Base-by-base conservation (phyloP, 768 basidiomycete genomes). In the Russula lepida region DNA sequence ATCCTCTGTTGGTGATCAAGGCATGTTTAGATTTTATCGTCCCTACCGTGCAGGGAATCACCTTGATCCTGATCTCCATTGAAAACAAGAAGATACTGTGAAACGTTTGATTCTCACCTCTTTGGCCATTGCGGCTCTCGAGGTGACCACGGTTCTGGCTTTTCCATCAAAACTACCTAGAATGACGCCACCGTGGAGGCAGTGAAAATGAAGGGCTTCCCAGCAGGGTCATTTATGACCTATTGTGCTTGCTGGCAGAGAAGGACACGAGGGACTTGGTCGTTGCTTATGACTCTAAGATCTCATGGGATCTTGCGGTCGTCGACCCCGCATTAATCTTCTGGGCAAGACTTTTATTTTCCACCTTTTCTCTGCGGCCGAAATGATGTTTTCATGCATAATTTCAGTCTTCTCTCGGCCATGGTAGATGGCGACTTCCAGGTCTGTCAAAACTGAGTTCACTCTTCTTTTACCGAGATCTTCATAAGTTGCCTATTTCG, bases 31-130 rank as follows among this genome's bases (percentile, higher is more conserved):
- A 88, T 62, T 66, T 89, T 41, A 83, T 89, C 63, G 71, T 70
- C 19, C 90, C 91, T 6, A 89, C 90, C 28, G 80, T 92, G 4
- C 73, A 81, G 3, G 89, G 90, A 1, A 92, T 89, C 0, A 66
- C 80, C 1, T 77, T 81, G 6, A 75, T 92, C 15, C 73, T 92
- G 27, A 73, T 81, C 62, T 82, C 82, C 47, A 78, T 9, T 69
- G 79, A 57, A 84, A 82, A 69, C 68, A 81, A 64, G 78, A 75
- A 81, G 84, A 63, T 21, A 73, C 64, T 7, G 72, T 89, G 64
- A 80, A 84, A 70, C 81, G 88, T 43, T 71, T 89, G 17, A 78
- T 89, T 15, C 69, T 86, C 62, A 84, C 84, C 0, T 82, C 82
- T 0, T 86, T 85, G 1, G 71, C 73, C 49, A 84, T 81, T 8